phyloP scores from a whole-genome alignment of 345 rosid species.

The Sonneratia caseolaris region DNA sequence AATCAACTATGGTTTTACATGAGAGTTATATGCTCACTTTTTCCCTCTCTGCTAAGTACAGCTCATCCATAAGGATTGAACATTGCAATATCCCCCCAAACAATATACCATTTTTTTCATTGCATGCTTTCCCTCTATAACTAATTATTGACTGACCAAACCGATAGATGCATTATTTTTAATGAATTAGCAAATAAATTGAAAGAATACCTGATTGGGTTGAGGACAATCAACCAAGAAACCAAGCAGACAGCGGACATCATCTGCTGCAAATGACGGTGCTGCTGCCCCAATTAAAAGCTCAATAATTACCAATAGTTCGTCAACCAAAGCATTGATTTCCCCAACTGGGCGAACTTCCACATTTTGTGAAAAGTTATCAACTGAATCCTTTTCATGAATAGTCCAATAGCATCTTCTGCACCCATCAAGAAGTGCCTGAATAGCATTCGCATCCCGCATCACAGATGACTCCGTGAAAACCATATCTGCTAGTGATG shows the following conservation, averaged over 20 bases:
- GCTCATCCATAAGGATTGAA: not conserved
- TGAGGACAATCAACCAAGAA: slow-evolving; percentile 97
- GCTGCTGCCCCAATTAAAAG: slow-evolving; percentile 88
- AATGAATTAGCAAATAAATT: not conserved
- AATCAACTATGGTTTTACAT: not conserved
- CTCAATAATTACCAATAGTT: slow-evolving; percentile 93
- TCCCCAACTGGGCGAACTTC: slow-evolving; percentile 77
- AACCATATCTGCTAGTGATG: slow-evolving; percentile 98
- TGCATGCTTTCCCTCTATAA: not conserved
- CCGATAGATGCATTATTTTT: not conserved
- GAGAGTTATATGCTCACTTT: not conserved
- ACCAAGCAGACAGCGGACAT: slow-evolving; percentile 76
- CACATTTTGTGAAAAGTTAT: slow-evolving; percentile 48
- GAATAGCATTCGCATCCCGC: slow-evolving; percentile 97
- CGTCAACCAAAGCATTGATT: slow-evolving; percentile 94
- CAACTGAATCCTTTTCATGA: slow-evolving; percentile 69
- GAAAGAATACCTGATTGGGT: slow-evolving; percentile 72
- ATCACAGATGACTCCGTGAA: slow-evolving; percentile 88
- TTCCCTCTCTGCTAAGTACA: not conserved
- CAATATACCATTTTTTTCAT: not conserved
- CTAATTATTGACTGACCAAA: not conserved
- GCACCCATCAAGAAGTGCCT: slow-evolving; percentile 98
- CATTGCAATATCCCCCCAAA: not conserved
- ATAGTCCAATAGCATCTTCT: slow-evolving; percentile 96
- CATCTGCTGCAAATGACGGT: slow-evolving; percentile 67